These are phyloP conservation scores for Haberlea rhodopensis DNA, from an alignment of 257 asterid genomes.

Conservation along the genomic window DNA sequence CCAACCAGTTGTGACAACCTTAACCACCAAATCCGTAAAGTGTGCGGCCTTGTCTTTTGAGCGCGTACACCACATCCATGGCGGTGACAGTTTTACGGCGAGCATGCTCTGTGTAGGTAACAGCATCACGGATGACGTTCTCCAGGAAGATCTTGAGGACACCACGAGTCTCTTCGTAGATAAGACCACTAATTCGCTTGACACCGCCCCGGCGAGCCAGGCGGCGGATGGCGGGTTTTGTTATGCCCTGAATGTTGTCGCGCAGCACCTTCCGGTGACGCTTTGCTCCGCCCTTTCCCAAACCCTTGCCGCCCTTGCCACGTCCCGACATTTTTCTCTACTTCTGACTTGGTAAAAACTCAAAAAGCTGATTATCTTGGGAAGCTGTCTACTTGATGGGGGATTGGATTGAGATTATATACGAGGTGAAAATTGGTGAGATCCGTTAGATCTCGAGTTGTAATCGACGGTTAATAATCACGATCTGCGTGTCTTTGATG, in stretches of 20 bases:
- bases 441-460: constrained; percentile 24
- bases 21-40: constrained; percentile 40
- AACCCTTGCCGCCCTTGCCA: constrained; percentile 43
- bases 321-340: constrained; percentile 37
- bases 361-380: too few relatives aligned
- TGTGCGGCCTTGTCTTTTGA: constrained; percentile 43
- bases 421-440: neutral
- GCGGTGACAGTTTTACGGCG: constrained; percentile 40
- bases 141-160: too few relatives aligned
- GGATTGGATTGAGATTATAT: too few relatives aligned
- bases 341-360: too few relatives aligned
- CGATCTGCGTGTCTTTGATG: constrained; percentile 10
- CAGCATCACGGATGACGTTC: too few relatives aligned
- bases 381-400: too few relatives aligned
- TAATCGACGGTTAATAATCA: constrained; percentile 25
- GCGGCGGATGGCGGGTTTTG: too few relatives aligned
- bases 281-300: constrained; percentile 46
- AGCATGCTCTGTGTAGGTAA: too few relatives aligned
- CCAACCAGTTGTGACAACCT: constrained; percentile 24
- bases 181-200: too few relatives aligned
- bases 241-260: constrained; percentile 37
- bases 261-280: constrained; percentile 44
- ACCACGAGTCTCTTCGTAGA: too few relatives aligned
- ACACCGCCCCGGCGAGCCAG: too few relatives aligned
- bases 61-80: constrained; percentile 40